Conservation (phyloP, 164 flowering plant species). For the Pachysandra terminalis region DNA sequence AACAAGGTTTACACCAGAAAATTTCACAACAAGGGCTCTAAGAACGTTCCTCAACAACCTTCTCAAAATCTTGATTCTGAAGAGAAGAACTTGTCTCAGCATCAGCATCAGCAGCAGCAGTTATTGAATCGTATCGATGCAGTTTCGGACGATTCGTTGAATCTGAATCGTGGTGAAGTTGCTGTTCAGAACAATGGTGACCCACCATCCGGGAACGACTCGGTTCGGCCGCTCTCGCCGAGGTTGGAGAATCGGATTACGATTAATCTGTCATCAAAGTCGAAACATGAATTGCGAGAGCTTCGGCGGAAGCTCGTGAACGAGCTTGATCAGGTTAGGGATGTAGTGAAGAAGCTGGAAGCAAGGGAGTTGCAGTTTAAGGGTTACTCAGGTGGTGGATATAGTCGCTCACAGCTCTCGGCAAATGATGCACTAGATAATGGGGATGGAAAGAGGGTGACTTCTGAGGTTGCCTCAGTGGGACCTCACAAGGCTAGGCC, state of each 20-base stretch:
- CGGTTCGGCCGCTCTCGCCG: conserved; percentile 13
- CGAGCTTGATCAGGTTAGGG: conserved; percentile 68
- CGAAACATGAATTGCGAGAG: conserved; percentile 62
- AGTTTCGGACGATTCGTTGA: conserved; percentile 25
- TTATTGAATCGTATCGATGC: conserved; percentile 4
- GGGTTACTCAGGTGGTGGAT: not conserved
- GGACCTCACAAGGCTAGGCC: conserved; percentile 10
- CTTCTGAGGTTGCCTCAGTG: conserved; percentile 25
- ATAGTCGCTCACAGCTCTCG: conserved; percentile 17
- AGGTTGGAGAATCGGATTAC: conserved; percentile 35
- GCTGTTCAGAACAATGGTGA: conserved; percentile 9
- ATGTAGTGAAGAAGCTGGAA: conserved; percentile 61
- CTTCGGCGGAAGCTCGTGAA: conserved; percentile 53
- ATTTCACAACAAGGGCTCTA: not conserved
- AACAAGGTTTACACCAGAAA: not conserved
- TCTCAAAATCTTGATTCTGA: not conserved
- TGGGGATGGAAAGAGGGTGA: conserved; percentile 18
- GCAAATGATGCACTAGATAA: conserved; percentile 8
- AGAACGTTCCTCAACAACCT: not conserved
- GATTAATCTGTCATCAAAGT: conserved; percentile 37
- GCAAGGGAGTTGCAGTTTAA: conserved; percentile 26
- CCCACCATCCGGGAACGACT: conserved; percentile 21
- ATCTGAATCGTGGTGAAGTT: conserved; percentile 5
- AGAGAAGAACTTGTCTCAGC: not conserved
- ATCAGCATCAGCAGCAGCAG: not conserved